A percentile compares a stretch with the other conserved stretches of the same genome.
Evolutionary conservation across 2,329 filamentous ascomycete genomes (phyloP).

Genomic region (Aspergillus tamarii): DNA sequence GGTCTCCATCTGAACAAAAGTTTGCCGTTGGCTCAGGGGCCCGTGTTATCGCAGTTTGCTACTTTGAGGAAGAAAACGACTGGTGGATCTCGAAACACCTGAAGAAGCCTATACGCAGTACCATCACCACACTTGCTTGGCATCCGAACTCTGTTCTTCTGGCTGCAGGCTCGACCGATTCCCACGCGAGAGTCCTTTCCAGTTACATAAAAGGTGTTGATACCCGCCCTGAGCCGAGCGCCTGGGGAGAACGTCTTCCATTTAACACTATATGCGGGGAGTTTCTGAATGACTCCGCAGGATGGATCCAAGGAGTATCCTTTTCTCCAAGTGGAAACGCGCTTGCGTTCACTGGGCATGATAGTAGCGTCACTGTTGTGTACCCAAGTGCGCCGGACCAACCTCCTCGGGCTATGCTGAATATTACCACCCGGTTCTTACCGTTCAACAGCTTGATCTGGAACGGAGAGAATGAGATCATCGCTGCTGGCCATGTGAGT

Average conservation of each 20-base stretch:
- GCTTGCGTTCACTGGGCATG: constrained; percentile 92
- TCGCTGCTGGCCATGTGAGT: constrained; percentile 83
- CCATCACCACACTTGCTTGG: constrained; percentile 93
- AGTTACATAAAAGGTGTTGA: constrained; percentile 97
- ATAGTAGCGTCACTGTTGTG: constrained; percentile 94
- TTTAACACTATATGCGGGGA: constrained; percentile 99
- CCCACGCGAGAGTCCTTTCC: constrained; percentile 91
- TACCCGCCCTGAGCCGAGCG: constrained; percentile 77
- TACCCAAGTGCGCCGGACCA: constrained; percentile 92
- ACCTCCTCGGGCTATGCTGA: constrained; percentile 86
- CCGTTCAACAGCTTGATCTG: constrained; percentile 93
- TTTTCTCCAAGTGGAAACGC: constrained; percentile 92
- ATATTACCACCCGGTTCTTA: constrained; percentile 83
- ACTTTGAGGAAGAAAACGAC: constrained; percentile 99
- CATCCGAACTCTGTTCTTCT: constrained; percentile 96
- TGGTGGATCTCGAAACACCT: constrained; percentile 99
- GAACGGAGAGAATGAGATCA: constrained; percentile 89
- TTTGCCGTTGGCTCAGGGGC: constrained; percentile 97
- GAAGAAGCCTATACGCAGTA: constrained; percentile 98
- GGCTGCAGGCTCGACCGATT: constrained; percentile 94
- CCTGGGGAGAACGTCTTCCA: constrained; percentile 92
- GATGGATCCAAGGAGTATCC: constrained; percentile 91
- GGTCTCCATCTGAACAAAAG: constrained; percentile 95
- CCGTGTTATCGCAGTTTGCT: constrained; percentile 93
- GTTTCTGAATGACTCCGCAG: constrained; percentile 92